phyloP scores from a whole-genome alignment of 495 filamentous ascomycete genomes.

The Pseudotulostoma volvatum region DNA sequence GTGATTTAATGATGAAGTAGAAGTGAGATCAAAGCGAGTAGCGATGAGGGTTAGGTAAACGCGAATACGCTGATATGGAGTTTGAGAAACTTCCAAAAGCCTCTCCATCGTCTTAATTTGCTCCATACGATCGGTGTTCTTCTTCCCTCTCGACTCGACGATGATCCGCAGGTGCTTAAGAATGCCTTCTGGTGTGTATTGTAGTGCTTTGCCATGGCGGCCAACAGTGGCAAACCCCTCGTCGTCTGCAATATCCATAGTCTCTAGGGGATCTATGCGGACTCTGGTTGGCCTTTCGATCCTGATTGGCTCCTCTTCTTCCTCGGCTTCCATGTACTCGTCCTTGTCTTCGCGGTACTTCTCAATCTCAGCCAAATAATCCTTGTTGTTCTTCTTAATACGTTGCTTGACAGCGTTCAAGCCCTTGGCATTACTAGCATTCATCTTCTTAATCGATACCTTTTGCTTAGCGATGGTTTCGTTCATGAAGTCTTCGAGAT shows the following conservation, averaged over 20 bases:
- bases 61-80: constrained; percentile 87
- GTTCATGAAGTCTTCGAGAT: constrained; percentile 90
- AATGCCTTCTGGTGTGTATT: constrained; percentile 93
- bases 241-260: constrained; percentile 37
- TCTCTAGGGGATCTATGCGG: constrained; percentile 10
- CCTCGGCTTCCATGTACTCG: constrained; percentile 71
- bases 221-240: constrained; percentile 79
- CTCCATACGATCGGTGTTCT: constrained; percentile 90
- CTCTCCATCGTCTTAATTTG: constrained; percentile 97
- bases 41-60: constrained; percentile 85
- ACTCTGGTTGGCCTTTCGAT: constrained; percentile 13
- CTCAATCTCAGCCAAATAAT: constrained; percentile 74
- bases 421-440: constrained; percentile 81
- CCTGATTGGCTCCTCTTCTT: constrained; percentile 45
- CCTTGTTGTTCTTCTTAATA: constrained; percentile 97
- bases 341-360: constrained; percentile 72
- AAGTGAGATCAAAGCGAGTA: constrained; percentile 83
- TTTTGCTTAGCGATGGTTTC: constrained; percentile 91
- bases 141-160: constrained; percentile 89
- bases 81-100: constrained; percentile 70
- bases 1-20: constrained; percentile 55
- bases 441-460: constrained; percentile 95
- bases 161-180: constrained; percentile 89
- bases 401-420: constrained; percentile 93
- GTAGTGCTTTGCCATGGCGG: constrained; percentile 67